phyloP scores from a whole-genome alignment of 176 grass and related monocot genomes.

The Aegilops speltoides region DNA sequence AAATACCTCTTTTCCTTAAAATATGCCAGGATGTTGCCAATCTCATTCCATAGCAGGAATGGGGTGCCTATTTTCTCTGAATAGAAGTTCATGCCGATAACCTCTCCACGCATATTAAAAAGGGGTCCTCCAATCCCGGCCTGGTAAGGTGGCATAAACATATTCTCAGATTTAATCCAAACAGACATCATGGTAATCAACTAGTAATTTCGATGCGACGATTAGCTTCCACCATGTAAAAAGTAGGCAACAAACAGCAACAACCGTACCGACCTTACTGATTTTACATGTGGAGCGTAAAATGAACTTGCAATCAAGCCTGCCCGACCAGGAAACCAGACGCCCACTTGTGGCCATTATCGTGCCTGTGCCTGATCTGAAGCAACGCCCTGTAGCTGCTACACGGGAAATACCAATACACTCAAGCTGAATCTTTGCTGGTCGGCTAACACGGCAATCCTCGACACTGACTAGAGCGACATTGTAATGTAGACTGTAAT shows the following conservation, averaged over 20 bases:
- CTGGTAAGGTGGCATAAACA: neutral
- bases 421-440: neutral
- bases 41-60: neutral
- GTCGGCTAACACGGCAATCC: neutral
- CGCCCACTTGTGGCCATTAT: slow-evolving; percentile 6
- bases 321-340: neutral
- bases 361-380: neutral
- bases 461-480: slow-evolving; percentile 20
- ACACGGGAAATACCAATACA: neutral
- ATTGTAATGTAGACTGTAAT: neutral
- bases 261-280: neutral
- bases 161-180: neutral
- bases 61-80: neutral
- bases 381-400: neutral
- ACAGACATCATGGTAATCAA: neutral
- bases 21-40: neutral
- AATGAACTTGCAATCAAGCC: neutral
- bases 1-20: slow-evolving; percentile 8
- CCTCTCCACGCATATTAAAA: neutral
- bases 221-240: neutral
- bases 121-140: slow-evolving; percentile 17
- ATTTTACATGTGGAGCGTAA: neutral
- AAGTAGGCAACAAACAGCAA: neutral
- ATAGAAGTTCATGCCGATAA: slow-evolving; percentile 26
- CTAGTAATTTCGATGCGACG: neutral